Conservation (phyloP, 2,329 filamentous ascomycete genomes). For the Westerdykella aurantiaca region DNA sequence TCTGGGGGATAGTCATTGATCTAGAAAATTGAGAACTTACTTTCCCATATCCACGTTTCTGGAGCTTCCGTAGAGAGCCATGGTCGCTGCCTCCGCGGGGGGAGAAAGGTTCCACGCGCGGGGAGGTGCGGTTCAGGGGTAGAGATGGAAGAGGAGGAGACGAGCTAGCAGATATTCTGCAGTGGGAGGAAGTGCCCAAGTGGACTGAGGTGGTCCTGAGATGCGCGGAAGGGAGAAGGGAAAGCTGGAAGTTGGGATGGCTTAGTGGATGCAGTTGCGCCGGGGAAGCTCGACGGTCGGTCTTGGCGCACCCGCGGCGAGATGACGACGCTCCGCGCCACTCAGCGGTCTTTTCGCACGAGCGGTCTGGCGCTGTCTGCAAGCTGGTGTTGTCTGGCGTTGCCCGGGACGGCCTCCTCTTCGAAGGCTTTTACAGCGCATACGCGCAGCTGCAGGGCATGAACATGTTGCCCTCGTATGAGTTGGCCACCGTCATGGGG, state of each 20-base stretch:
- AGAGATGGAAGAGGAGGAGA: conserved; percentile 2
- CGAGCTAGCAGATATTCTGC: background rate
- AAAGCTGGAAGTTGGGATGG: background rate
- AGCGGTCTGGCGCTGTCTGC: background rate
- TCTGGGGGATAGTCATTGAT: background rate
- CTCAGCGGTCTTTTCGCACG: conserved; percentile 1
- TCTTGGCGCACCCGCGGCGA: conserved; percentile 3
- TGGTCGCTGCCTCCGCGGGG: conserved; percentile 17
- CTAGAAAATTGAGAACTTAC: conserved; percentile 34
- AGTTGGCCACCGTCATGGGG: conserved; percentile 15
- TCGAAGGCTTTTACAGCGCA: conserved; percentile 20
- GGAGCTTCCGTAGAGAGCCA: conserved; percentile 40
- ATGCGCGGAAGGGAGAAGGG: background rate
- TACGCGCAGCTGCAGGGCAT: conserved; percentile 31
- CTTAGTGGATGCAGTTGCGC: background rate
- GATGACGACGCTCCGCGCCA: conserved; percentile 12
- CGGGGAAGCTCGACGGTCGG: background rate
- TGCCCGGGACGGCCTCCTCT: background rate
- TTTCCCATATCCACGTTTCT: conserved; percentile 59
- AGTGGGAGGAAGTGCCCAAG: background rate
- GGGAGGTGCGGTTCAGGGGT: conserved; percentile 1
- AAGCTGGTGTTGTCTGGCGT: too few relatives aligned
- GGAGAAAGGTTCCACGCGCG: background rate
- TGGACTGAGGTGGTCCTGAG: conserved; percentile 3
- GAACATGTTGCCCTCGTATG: conserved; percentile 9